Percentiles rank a stretch among this genome's conserved stretches.
Evolutionary conservation across 2,329 filamentous ascomycete species (phyloP).

Genomic region (Penicillium frequentans): DNA sequence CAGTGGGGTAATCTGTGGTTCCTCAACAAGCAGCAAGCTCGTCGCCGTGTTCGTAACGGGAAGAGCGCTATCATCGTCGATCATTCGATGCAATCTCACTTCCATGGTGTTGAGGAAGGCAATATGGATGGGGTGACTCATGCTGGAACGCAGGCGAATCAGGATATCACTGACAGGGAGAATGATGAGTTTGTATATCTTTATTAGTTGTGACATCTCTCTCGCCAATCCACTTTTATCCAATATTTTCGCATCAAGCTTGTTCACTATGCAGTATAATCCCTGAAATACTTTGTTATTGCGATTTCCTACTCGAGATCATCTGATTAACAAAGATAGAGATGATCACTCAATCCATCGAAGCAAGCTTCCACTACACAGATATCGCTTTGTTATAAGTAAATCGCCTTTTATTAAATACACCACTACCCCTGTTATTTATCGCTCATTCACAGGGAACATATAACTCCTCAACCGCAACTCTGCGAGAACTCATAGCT

Average conservation of each 20-base stretch:
- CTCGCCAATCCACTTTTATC: background rate
- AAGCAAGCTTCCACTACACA: too few species aligned
- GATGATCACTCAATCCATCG: too few species aligned
- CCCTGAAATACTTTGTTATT: too few species aligned
- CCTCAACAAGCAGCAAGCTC: constrained; percentile 56
- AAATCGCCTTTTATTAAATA: too few species aligned
- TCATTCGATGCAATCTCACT: constrained; percentile 59
- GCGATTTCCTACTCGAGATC: too few species aligned
- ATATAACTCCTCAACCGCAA: too few species aligned
- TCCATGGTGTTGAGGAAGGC: constrained; percentile 35
- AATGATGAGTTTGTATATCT: constrained; percentile 70
- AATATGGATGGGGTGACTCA: constrained; percentile 13
- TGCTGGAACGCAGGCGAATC: constrained; percentile 53
- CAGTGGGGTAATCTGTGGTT: constrained; percentile 58
- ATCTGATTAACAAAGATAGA: too few species aligned
- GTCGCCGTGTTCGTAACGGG: constrained; percentile 57
- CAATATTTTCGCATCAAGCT: background rate
- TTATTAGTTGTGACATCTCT: constrained; percentile 39
- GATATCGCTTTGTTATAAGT: too few species aligned
- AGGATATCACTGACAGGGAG: constrained; percentile 64
- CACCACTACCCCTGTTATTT: too few species aligned
- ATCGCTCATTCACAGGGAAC: too few species aligned
- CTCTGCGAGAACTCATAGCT: too few species aligned
- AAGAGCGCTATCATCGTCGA: constrained; percentile 62
- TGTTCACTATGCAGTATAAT: too few species aligned